These are phyloP conservation scores for Eleusine coracana DNA, from an alignment of 176 grass and related monocot species.

Conservation along the genomic window DNA sequence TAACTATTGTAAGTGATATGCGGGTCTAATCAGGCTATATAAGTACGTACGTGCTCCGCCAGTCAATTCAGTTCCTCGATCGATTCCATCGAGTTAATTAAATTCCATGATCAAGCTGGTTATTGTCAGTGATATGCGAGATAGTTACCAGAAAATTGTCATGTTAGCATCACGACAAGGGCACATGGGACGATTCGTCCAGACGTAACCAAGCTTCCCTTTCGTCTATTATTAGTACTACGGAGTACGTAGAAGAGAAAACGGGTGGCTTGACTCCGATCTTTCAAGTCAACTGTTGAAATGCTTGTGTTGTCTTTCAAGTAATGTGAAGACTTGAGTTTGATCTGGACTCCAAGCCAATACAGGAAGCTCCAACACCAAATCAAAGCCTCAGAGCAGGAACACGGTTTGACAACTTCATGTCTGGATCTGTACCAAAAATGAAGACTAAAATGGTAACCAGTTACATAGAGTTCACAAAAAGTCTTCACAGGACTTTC, in stretches of 20 bases:
- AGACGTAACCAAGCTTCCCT: neutral
- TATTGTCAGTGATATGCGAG: neutral
- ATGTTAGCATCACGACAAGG: neutral
- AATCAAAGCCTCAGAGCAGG: neutral
- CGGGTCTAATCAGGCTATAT: too few species aligned
- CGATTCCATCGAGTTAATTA: neutral
- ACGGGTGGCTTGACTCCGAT: neutral
- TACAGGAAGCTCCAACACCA: neutral
- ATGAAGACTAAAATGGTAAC: neutral
- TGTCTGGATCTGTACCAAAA: neutral
- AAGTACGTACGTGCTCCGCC: neutral
- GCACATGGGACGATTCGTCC: neutral
- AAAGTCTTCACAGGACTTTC: neutral
- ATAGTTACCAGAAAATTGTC: neutral
- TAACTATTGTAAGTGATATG: too few species aligned
- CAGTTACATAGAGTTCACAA: neutral
- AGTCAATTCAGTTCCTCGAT: neutral
- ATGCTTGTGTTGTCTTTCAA: neutral
- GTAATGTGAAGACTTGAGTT: neutral
- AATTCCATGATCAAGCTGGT: neutral
- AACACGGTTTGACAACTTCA: neutral
- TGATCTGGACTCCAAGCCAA: neutral
- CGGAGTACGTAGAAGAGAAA: neutral
- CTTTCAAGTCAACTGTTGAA: neutral
- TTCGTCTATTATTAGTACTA: neutral